Conservation (phyloP, 768 basidiomycete species). For the Leccinum longicurvipes region DNA sequence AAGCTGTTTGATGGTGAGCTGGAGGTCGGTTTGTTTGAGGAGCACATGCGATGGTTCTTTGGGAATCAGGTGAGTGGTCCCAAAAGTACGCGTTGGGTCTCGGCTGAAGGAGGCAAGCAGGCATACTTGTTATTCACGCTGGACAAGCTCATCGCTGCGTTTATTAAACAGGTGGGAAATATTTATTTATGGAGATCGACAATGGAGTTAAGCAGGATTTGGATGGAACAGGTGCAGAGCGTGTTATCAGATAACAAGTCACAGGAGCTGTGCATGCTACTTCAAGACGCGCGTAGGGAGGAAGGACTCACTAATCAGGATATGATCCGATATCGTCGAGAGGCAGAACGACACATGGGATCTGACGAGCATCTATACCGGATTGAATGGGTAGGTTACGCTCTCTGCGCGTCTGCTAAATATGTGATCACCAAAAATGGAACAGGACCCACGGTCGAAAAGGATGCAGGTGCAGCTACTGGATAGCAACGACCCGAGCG, state of each 20-base stretch:
- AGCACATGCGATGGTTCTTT: slow-evolving; percentile 94
- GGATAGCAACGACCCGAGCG: slow-evolving; percentile 61
- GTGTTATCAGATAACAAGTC: slow-evolving; percentile 81
- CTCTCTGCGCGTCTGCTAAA: slow-evolving; percentile 20
- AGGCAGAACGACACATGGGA: slow-evolving; percentile 72
- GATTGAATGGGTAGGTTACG: slow-evolving; percentile 66
- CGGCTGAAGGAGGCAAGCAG: slow-evolving; percentile 42
- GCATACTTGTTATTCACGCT: slow-evolving; percentile 91
- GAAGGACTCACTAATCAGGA: slow-evolving; percentile 58
- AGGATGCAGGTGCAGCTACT: slow-evolving; percentile 61
- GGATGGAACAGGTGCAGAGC: slow-evolving; percentile 70
- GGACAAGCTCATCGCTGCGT: slow-evolving; percentile 84
- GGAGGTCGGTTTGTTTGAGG: slow-evolving; percentile 90
- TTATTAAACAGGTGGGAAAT: slow-evolving; percentile 83
- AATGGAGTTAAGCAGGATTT: neutral
- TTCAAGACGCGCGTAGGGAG: slow-evolving; percentile 59
- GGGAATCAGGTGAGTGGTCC: slow-evolving; percentile 66
- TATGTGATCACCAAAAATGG: slow-evolving; percentile 14
- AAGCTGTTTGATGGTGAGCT: slow-evolving; percentile 92
- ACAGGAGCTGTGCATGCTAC: slow-evolving; percentile 77
- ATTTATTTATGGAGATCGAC: neutral
- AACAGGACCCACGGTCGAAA: slow-evolving; percentile 53
- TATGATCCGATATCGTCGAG: slow-evolving; percentile 72
- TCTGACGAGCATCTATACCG: slow-evolving; percentile 76
- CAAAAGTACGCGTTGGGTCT: neutral